These are phyloP conservation scores for Akanthomyces lecanii DNA, from an alignment of 2,329 filamentous ascomycete genomes.

Conservation along the genomic window DNA sequence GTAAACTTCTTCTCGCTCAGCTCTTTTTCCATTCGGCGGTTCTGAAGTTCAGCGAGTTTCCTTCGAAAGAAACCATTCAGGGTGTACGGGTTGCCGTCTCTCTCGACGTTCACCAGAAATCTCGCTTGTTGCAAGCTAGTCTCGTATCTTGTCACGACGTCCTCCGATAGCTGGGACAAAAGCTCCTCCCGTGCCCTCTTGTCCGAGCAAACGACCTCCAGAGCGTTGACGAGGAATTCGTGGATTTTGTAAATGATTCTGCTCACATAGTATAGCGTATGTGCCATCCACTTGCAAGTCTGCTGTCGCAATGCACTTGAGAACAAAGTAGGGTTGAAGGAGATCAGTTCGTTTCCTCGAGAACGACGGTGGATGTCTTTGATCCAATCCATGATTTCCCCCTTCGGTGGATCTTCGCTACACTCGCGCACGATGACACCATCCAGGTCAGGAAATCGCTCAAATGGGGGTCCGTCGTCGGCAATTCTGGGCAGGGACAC, in stretches of 20 bases:
- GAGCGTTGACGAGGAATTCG: constrained; percentile 24
- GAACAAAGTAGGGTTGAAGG: constrained; percentile 22
- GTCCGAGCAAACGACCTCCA: constrained; percentile 23
- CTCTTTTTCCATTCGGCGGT: background rate
- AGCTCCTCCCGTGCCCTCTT: constrained; percentile 20
- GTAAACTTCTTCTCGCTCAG: constrained; percentile 16
- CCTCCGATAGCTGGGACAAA: constrained; percentile 22
- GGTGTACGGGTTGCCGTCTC: constrained; percentile 27
- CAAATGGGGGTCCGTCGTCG: background rate
- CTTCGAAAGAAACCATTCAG: constrained; percentile 26
- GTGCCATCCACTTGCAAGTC: constrained; percentile 27
- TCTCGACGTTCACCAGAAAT: constrained; percentile 27
- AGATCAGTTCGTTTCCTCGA: constrained; percentile 25
- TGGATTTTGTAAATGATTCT: constrained; percentile 27
- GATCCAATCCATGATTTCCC: constrained; percentile 25
- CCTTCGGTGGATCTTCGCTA: background rate
- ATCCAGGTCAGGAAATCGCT: constrained; percentile 12
- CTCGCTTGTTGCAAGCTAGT: constrained; percentile 22
- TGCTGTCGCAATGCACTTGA: constrained; percentile 27
- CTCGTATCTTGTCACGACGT: constrained; percentile 24
- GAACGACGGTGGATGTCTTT: constrained; percentile 20
- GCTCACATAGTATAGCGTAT: constrained; percentile 27
- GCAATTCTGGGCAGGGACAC: too few relatives aligned
- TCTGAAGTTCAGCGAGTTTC: constrained; percentile 12
- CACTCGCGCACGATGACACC: background rate